Percentiles rank a stretch among this genome's conserved stretches.
These are phyloP conservation scores for Fusarium guadeloupense DNA, from an alignment of 2,329 filamentous ascomycete genomes.

Conservation along the genomic window DNA sequence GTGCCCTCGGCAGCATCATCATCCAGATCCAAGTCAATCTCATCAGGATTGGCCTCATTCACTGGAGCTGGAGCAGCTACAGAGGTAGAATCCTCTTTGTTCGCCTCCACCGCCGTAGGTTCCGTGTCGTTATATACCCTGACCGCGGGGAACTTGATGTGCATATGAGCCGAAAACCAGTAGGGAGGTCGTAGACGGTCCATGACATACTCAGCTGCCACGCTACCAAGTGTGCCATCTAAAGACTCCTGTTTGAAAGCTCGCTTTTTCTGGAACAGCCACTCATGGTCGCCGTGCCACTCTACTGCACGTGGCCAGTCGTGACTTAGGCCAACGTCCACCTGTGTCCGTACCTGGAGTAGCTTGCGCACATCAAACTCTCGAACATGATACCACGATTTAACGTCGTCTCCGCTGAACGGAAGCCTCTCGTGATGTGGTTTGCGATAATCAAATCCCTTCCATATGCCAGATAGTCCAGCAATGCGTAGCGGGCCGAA, in stretches of 20 bases:
- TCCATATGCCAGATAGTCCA: conserved; percentile 94
- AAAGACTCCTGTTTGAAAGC: conserved; percentile 79
- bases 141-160: conserved; percentile 83
- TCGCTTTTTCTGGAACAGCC: conserved; percentile 77
- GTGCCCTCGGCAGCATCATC: conserved; percentile 54
- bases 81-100: neutral
- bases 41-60: conserved; percentile 65
- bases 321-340: conserved; percentile 92
- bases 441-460: conserved; percentile 85
- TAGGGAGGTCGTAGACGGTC: conserved; percentile 81
- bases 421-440: conserved; percentile 87
- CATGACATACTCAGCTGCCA: conserved; percentile 81
- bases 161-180: conserved; percentile 95
- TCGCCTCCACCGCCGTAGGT: conserved; percentile 14
- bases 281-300: conserved; percentile 73
- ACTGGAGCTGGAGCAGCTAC: conserved; percentile 1
- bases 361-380: conserved; percentile 93
- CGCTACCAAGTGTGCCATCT: conserved; percentile 79
- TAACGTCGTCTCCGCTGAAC: conserved; percentile 79
- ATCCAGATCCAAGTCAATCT: conserved; percentile 75
- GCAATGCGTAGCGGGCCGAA: conserved; percentile 88
- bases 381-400: conserved; percentile 87
- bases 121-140: conserved; percentile 63
- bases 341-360: conserved; percentile 82
- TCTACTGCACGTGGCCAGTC: conserved; percentile 94